Evolutionary conservation across 805 yeast species (phyloP).

Genomic region (Saccharomycopsis sp.): DNA sequence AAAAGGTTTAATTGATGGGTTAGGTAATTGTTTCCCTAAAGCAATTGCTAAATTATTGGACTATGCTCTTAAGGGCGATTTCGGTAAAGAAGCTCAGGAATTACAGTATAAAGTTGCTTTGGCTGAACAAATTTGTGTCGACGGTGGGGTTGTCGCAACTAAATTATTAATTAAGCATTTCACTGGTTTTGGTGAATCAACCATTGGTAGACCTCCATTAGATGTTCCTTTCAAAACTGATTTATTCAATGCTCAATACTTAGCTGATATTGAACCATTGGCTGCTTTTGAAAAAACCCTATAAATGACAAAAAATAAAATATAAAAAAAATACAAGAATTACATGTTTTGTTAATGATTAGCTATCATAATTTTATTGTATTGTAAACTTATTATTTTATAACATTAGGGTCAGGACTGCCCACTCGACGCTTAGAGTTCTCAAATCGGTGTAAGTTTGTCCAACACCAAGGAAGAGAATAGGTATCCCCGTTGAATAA

Average conservation of each 20-base stretch:
- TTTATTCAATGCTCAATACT: slow-evolving; percentile 20
- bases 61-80: slow-evolving; percentile 31
- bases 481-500: slow-evolving; percentile 91
- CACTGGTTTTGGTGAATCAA: slow-evolving; percentile 25
- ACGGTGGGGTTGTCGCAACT: slow-evolving; percentile 30
- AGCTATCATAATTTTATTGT: neutral
- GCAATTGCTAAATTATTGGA: slow-evolving; percentile 34
- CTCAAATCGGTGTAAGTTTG: slow-evolving; percentile 94
- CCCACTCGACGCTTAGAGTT: slow-evolving; percentile 85
- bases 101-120: slow-evolving; percentile 38
- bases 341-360: neutral
- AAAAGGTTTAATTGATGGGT: slow-evolving; percentile 45
- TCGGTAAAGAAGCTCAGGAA: slow-evolving; percentile 33
- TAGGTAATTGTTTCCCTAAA: slow-evolving; percentile 46
- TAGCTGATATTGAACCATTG: slow-evolving; percentile 21
- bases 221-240: slow-evolving; percentile 17
- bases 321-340: neutral
- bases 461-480: slow-evolving; percentile 92
- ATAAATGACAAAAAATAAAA: slow-evolving; percentile 2
- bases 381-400: neutral
- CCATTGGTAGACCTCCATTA: slow-evolving; percentile 31
- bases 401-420: slow-evolving; percentile 71
- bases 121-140: slow-evolving; percentile 31
- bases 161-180: slow-evolving; percentile 25
- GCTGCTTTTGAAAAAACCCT: slow-evolving; percentile 22